Percentiles rank a stretch among this genome's conserved stretches.
phyloP scores from a whole-genome alignment of 768 basidiomycete genomes.

The Leucogyrophana mollusca region DNA sequence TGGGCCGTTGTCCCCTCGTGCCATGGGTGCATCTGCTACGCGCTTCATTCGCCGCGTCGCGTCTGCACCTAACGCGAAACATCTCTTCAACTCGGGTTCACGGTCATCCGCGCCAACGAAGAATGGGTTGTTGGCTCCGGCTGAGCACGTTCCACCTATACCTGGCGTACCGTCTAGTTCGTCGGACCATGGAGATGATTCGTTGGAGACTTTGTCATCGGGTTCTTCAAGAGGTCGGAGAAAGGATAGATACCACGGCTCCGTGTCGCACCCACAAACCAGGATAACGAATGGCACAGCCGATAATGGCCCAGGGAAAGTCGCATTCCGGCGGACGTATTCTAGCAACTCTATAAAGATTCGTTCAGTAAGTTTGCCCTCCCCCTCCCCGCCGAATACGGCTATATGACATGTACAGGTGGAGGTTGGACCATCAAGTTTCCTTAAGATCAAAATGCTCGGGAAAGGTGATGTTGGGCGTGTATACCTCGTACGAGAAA shows the following conservation, averaged over 20 bases:
- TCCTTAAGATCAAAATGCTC: constrained; percentile 96
- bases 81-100: constrained; percentile 67
- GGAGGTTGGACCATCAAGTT: constrained; percentile 92
- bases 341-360: constrained; percentile 98
- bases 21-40: constrained; percentile 71
- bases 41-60: constrained; percentile 95
- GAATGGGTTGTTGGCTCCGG: constrained; percentile 78
- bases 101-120: constrained; percentile 61
- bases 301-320: constrained; percentile 57
- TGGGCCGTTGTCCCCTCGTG: constrained; percentile 63
- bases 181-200: constrained; percentile 63
- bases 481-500: constrained; percentile 97
- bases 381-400: background rate
- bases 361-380: constrained; percentile 57
- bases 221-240: constrained; percentile 64
- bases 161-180: constrained; percentile 47
- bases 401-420: constrained; percentile 47
- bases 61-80: constrained; percentile 95
- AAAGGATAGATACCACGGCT: constrained; percentile 30
- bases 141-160: constrained; percentile 55
- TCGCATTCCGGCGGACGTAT: constrained; percentile 90
- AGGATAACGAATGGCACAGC: constrained; percentile 43
- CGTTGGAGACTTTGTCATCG: constrained; percentile 77
- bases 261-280: constrained; percentile 33
- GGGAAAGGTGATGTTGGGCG: constrained; percentile 99